These are phyloP conservation scores for Podospora conica DNA, from an alignment of 495 filamentous ascomycete genomes.

Conservation along the genomic window DNA sequence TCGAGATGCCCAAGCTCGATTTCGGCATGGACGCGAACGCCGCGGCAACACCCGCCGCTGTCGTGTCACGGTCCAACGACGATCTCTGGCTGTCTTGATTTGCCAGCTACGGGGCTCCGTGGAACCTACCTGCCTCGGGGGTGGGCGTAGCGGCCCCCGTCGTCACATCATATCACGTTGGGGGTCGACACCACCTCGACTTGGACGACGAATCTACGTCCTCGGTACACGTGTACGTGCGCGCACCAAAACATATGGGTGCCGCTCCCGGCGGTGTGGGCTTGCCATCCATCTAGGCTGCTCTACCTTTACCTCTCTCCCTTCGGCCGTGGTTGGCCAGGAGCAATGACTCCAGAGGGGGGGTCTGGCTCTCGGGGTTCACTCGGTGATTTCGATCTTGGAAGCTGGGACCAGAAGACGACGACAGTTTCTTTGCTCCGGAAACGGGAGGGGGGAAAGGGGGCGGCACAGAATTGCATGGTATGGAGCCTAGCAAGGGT, in stretches of 20 bases:
- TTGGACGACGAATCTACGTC: neutral
- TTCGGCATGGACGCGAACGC: no score
- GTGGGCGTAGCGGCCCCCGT: no score
- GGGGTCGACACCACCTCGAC: neutral
- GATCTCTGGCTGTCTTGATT: constrained; percentile 30
- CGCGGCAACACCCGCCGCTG: constrained; percentile 11
- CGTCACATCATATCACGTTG: no score
- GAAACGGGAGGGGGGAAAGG: neutral
- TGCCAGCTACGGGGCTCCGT: no score
- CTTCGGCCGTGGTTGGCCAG: constrained; percentile 3
- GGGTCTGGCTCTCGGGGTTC: neutral
- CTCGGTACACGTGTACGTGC: neutral
- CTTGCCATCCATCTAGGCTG: neutral
- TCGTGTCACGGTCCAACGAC: constrained; percentile 22
- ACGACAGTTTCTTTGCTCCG: neutral
- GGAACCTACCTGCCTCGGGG: no score
- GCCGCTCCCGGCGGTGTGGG: neutral
- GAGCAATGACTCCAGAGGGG: neutral
- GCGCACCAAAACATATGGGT: no score
- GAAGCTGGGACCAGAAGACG: neutral
- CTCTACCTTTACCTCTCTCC: neutral
- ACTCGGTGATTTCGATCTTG: constrained; percentile 1
- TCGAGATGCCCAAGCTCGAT: constrained; percentile 52
- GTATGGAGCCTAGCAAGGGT: neutral
- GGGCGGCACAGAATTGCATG: neutral